phyloP scores from a whole-genome alignment of 1,284 basidiomycete species.

The Moesziomyces globuligerus region DNA sequence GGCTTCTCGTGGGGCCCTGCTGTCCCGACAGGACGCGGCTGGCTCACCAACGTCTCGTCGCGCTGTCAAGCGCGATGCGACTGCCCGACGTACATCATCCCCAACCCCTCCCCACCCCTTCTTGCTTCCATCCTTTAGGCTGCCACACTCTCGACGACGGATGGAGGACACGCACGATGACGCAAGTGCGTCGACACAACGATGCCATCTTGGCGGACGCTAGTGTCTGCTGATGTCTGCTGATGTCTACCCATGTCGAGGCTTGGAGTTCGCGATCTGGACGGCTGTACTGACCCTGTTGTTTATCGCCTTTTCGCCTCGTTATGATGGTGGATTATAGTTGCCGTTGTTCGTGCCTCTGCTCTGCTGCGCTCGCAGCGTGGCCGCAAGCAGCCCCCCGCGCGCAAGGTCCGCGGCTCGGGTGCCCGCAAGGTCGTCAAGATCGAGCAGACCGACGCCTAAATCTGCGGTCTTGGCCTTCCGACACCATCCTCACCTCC shows the following conservation, averaged over 20 bases:
- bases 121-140: no score
- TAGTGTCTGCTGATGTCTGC: no score
- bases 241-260: no score
- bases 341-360: constrained; percentile 62
- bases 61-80: constrained; percentile 15
- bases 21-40: constrained; percentile 17
- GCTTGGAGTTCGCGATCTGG: no score
- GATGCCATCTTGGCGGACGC: no score
- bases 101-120: no score
- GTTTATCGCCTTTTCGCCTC: no score
- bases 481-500: neutral
- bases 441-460: constrained; percentile 39
- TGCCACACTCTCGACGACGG: no score
- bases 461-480: constrained; percentile 8
- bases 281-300: constrained; percentile 5
- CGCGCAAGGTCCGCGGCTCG: constrained; percentile 48
- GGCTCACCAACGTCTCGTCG: constrained; percentile 31
- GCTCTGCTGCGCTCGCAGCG: constrained; percentile 61
- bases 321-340: no score
- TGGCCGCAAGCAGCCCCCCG: constrained; percentile 43
- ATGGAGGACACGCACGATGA: neutral
- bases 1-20: constrained; percentile 32
- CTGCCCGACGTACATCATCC: constrained; percentile 36
- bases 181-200: no score
- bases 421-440: constrained; percentile 47